Evolutionary conservation across 2,329 filamentous ascomycete species (phyloP).

Genomic region (Paecilomyces dactylethromorphus): DNA sequence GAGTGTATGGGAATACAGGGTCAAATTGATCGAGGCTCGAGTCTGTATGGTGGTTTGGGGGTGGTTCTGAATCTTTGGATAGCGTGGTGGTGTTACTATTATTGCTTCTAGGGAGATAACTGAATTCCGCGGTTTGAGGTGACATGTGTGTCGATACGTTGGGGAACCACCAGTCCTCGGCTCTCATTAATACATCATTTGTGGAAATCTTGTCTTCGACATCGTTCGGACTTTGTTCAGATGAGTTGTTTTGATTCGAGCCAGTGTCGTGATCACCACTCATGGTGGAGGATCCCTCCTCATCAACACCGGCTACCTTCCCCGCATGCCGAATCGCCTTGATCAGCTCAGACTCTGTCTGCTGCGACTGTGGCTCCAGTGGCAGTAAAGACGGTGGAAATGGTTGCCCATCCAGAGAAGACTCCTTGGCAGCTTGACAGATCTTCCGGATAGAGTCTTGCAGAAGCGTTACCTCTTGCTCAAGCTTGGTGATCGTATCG

Average conservation of each 20-base stretch:
- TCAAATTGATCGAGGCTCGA: background rate
- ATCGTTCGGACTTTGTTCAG: background rate
- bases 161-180: background rate
- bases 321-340: background rate
- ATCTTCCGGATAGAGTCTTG: background rate
- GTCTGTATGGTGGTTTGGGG: background rate
- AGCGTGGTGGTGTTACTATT: background rate
- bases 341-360: background rate
- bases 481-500: background rate
- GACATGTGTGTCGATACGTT: background rate
- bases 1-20: background rate
- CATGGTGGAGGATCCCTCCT: background rate
- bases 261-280: background rate
- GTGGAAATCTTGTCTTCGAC: background rate
- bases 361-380: background rate
- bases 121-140: background rate
- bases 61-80: background rate
- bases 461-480: background rate
- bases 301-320: background rate
- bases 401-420: background rate
- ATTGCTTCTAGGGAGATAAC: background rate
- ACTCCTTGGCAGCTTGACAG: background rate
- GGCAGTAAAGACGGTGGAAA: background rate
- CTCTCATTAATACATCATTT: background rate
- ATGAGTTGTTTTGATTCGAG: background rate